Percentiles rank a stretch among this genome's conserved stretches.
phyloP scores from a whole-genome alignment of 345 rosid genomes.

The Pistacia vera region DNA sequence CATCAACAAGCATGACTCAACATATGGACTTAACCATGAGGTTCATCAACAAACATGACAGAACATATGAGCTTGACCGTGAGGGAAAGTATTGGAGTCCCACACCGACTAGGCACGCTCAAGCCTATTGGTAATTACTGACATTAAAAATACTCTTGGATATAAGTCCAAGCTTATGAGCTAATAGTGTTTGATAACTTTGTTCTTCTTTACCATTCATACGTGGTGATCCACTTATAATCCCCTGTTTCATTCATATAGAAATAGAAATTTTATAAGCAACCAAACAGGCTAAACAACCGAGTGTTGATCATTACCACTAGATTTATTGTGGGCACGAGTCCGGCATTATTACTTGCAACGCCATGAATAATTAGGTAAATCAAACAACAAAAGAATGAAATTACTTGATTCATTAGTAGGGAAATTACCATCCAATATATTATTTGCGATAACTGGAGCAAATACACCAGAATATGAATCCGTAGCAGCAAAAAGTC shows the following conservation, averaged over 20 bases:
- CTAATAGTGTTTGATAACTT: background rate
- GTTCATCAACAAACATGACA: too few species aligned
- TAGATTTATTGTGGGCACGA: background rate
- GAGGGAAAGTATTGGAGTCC: too few species aligned
- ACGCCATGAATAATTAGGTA: background rate
- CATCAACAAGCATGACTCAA: too few species aligned
- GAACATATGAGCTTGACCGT: too few species aligned
- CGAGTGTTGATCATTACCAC: background rate
- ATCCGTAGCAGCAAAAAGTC: slow-evolving; percentile 18
- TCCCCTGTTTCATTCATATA: background rate
- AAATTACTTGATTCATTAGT: background rate
- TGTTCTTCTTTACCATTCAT: background rate
- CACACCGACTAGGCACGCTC: too few species aligned
- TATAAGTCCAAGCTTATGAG: background rate
- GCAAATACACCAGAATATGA: slow-evolving; percentile 22
- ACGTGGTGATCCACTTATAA: background rate
- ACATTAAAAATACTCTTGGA: background rate
- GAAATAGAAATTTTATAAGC: background rate
- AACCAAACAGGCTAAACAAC: too few species aligned
- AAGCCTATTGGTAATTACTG: background rate
- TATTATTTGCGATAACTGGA: slow-evolving; percentile 12
- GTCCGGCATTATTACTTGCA: background rate
- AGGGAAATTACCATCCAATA: slow-evolving; percentile 16
- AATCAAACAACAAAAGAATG: background rate
- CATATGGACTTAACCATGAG: too few species aligned